A percentile compares a stretch with the other conserved stretches of the same genome.
Conservation (phyloP, 306 rosid species). For the Abrus pulchellus region DNA sequence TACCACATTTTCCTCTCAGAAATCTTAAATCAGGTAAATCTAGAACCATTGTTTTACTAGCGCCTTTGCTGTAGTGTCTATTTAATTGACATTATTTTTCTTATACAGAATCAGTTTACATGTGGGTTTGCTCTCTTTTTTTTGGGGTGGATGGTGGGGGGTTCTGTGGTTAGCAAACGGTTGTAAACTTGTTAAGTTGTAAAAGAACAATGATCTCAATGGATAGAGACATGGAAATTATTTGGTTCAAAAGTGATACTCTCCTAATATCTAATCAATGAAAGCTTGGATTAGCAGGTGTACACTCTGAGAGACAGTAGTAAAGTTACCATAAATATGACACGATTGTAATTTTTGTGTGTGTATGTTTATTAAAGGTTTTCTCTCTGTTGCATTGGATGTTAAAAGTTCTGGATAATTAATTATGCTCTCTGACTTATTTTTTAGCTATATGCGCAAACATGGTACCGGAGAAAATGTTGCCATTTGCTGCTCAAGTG, state of each 20-base stretch:
- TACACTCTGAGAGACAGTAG: not conserved
- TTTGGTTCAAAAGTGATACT: constrained; percentile 27
- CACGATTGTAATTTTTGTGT: not conserved
- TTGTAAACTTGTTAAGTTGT: not conserved
- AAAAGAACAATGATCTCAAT: constrained; percentile 7
- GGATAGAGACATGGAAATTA: not conserved
- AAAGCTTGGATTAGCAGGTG: constrained; percentile 20
- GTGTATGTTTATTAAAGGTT: not conserved
- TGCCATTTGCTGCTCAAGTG: constrained; percentile 90
- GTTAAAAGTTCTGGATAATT: constrained; percentile 32
- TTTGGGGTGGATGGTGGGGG: not conserved
- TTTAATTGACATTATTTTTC: constrained; percentile 30
- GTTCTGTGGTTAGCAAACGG: not conserved
- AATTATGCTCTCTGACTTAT: constrained; percentile 40
- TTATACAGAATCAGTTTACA: not conserved
- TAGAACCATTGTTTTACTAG: constrained; percentile 16
- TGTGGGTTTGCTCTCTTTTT: not conserved
- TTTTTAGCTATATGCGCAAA: constrained; percentile 79
- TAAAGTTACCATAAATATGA: constrained; percentile 14
- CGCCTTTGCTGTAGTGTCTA: not conserved
- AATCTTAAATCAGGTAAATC: constrained; percentile 21
- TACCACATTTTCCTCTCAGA: not conserved
- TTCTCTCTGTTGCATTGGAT: not conserved
- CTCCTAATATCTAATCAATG: constrained; percentile 24
- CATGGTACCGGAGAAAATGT: constrained; percentile 86